These are phyloP conservation scores for Berberis thunbergii DNA, from an alignment of 164 flowering plant species.

Conservation along the genomic window DNA sequence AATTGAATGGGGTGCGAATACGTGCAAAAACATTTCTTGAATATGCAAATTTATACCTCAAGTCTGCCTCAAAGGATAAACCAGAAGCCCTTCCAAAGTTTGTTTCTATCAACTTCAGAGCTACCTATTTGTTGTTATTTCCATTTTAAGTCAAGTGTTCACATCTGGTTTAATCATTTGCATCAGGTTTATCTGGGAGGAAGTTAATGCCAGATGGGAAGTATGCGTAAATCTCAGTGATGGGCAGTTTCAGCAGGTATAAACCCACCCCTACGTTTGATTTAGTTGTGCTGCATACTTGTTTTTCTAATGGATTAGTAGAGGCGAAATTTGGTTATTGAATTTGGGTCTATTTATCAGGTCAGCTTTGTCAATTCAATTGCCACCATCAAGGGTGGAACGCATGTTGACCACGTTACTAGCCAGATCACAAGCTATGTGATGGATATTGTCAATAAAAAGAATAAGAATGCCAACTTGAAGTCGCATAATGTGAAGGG, in stretches of 20 bases:
- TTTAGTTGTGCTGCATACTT: too few species aligned
- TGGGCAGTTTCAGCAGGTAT: slow-evolving; percentile 97
- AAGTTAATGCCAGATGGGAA: slow-evolving; percentile 88
- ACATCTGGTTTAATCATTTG: too few species aligned
- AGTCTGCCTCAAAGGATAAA: slow-evolving; percentile 31
- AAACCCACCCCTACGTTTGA: background rate
- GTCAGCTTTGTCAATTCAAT: slow-evolving; percentile 98
- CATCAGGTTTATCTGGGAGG: slow-evolving; percentile 23
- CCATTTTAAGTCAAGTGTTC: background rate
- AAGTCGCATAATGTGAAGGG: slow-evolving; percentile 80
- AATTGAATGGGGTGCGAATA: slow-evolving; percentile 58
- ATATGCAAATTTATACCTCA: slow-evolving; percentile 63
- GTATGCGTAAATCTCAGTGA: slow-evolving; percentile 71
- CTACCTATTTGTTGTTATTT: background rate
- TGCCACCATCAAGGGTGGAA: slow-evolving; percentile 94
- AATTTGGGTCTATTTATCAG: slow-evolving; percentile 26
- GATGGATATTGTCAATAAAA: slow-evolving; percentile 57
- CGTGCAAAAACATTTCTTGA: slow-evolving; percentile 68
- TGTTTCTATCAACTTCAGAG: background rate
- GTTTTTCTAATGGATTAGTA: too few species aligned
- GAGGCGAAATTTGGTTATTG: too few species aligned
- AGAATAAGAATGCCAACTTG: slow-evolving; percentile 59
- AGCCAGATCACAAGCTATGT: slow-evolving; percentile 66
- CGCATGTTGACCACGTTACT: slow-evolving; percentile 88
- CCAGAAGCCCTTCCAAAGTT: slow-evolving; percentile 50